These are phyloP conservation scores for Noccaea caerulescens DNA, from an alignment of 345 rosid species.

Conservation along the genomic window DNA sequence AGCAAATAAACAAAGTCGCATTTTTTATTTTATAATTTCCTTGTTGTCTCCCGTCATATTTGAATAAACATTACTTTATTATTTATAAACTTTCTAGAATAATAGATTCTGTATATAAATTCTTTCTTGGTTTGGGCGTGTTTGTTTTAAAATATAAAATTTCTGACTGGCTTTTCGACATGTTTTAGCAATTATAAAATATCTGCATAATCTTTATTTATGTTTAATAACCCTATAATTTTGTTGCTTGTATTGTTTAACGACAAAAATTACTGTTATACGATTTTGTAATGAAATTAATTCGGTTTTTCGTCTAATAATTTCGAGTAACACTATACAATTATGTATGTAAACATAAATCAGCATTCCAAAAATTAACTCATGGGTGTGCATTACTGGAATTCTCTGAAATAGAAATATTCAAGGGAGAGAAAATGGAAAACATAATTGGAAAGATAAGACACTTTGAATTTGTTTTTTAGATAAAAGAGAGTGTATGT, in stretches of 20 bases:
- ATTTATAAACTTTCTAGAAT: slow-evolving; percentile 27
- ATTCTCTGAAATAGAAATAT: not conserved
- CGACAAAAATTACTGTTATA: too few species aligned
- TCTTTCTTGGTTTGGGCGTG: not conserved
- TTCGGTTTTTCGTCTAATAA: too few species aligned
- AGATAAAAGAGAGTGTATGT: not conserved
- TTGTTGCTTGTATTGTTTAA: too few species aligned
- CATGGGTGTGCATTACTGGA: not conserved
- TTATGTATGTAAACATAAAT: not conserved
- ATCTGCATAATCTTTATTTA: not conserved
- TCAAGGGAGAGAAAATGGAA: slow-evolving; percentile 7
- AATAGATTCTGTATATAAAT: not conserved
- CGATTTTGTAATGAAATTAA: too few species aligned
- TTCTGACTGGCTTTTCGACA: not conserved
- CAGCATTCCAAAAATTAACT: not conserved
- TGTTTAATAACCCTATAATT: not conserved
- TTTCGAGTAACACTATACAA: not conserved
- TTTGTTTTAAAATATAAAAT: not conserved
- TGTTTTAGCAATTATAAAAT: not conserved
- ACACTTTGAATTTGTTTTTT: slow-evolving; percentile 8
- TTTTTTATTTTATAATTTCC: slow-evolving; percentile 7
- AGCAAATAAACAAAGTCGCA: slow-evolving; percentile 39
- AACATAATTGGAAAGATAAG: slow-evolving; percentile 24
- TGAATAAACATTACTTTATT: slow-evolving; percentile 27
- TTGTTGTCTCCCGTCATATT: slow-evolving; percentile 42